Evolutionary conservation across 768 basidiomycete species (phyloP).

Genomic region (Amanita thiersii): DNA sequence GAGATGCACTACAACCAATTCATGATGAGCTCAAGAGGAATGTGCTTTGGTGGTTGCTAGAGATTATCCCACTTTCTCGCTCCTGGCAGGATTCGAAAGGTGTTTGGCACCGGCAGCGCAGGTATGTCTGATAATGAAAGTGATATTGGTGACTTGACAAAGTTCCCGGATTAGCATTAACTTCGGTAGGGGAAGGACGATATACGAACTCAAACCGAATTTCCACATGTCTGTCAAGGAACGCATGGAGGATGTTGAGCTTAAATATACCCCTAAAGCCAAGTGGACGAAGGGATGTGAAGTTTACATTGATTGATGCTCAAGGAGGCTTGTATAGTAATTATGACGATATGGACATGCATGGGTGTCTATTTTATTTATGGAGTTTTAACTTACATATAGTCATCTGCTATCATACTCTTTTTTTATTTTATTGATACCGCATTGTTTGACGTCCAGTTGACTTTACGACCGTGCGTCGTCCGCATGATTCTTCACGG

Average conservation of each 20-base stretch:
- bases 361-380: no score
- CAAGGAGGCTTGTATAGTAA: no score
- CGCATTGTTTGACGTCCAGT: no score
- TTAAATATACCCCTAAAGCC: conserved; percentile 56
- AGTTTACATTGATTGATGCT: conserved; percentile 29
- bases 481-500: no score
- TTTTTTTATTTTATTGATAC: no score
- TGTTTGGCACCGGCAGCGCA: conserved; percentile 43
- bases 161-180: conserved; percentile 31
- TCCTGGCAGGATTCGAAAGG: conserved; percentile 50
- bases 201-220: conserved; percentile 36
- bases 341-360: no score
- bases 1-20: conserved; percentile 40
- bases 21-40: conserved; percentile 41
- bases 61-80: conserved; percentile 48
- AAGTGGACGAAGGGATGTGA: conserved; percentile 38
- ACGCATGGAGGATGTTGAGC: conserved; percentile 37
- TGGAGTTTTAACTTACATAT: no score
- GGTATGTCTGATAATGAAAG: conserved; percentile 33
- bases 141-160: neutral
- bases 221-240: conserved; percentile 60
- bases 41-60: conserved; percentile 63
- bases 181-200: conserved; percentile 47
- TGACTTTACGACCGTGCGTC: no score
- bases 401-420: no score